Evolutionary conservation across 2,329 filamentous ascomycete genomes (phyloP).

Genomic region (Aureobasidium namibiae): DNA sequence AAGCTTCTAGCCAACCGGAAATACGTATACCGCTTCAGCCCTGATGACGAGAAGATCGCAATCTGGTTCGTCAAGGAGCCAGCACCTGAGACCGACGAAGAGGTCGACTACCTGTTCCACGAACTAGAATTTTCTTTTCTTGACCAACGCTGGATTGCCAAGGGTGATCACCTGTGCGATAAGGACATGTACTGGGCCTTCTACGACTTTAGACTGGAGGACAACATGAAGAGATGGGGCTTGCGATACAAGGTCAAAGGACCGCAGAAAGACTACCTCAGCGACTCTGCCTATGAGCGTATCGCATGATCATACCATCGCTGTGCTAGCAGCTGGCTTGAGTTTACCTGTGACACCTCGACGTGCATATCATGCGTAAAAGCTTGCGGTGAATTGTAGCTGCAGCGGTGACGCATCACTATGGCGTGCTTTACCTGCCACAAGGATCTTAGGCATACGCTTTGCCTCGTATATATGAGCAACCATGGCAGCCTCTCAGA

Average conservation of each 20-base stretch:
- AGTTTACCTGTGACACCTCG: neutral
- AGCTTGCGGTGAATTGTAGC: neutral
- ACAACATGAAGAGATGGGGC: conserved; percentile 26
- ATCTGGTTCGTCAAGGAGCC: conserved; percentile 72
- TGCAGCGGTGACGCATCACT: neutral
- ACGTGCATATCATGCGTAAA: neutral
- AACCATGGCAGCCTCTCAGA: neutral
- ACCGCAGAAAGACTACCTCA: conserved; percentile 30
- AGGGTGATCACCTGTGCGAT: conserved; percentile 60
- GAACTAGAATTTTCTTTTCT: conserved; percentile 53
- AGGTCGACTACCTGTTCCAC: conserved; percentile 67
- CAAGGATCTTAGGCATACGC: neutral
- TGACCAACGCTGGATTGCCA: conserved; percentile 47
- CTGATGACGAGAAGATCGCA: conserved; percentile 53
- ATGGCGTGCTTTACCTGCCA: conserved; percentile 3
- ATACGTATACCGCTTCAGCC: conserved; percentile 66
- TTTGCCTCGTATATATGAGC: neutral
- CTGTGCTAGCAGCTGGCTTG: neutral
- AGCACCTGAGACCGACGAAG: conserved; percentile 29
- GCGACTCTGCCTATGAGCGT: conserved; percentile 28
- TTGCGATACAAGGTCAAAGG: conserved; percentile 30
- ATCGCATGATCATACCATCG: neutral
- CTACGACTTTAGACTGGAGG: conserved; percentile 52
- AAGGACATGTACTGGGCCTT: conserved; percentile 64
- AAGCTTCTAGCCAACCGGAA: conserved; percentile 55